Percentiles rank a stretch among this genome's conserved stretches.
Evolutionary conservation across 176 grass and related monocot genomes (phyloP).

Genomic region (Oryza rufipogon): DNA sequence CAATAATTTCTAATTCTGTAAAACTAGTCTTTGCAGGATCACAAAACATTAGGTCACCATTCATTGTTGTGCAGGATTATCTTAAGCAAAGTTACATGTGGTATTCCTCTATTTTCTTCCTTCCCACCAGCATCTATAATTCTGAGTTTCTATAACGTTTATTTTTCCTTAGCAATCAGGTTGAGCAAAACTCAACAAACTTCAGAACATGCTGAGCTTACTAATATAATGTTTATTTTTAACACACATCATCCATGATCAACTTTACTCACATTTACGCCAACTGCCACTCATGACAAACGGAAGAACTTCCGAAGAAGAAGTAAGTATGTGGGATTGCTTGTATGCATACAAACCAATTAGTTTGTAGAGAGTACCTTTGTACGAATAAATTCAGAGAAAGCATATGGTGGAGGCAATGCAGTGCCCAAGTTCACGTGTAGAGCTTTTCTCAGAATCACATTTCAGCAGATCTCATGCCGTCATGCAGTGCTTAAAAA

Average conservation of each 20-base stretch:
- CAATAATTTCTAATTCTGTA: not conserved
- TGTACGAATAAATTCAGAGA: not conserved
- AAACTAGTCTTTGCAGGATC: constrained; percentile 3
- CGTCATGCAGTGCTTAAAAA: too few relatives aligned
- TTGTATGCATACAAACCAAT: too few relatives aligned
- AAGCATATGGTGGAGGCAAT: not conserved
- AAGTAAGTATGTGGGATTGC: too few relatives aligned
- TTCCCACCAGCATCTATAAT: not conserved
- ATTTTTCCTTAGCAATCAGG: too few relatives aligned
- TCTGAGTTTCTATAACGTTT: not conserved
- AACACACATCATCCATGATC: not conserved
- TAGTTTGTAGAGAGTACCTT: too few relatives aligned
- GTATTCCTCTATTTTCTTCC: not conserved
- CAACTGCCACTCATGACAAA: too few relatives aligned
- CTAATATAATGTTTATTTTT: not conserved
- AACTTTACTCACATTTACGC: not conserved
- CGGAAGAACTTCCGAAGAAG: too few relatives aligned
- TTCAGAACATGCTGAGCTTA: not conserved
- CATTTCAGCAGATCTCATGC: too few relatives aligned
- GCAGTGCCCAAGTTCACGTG: not conserved
- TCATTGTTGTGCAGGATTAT: not conserved
- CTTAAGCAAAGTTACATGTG: not conserved
- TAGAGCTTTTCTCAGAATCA: not conserved
- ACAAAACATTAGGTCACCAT: not conserved
- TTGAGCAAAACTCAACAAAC: not conserved